phyloP scores from a whole-genome alignment of 2,329 filamentous ascomycete species.

The Xylariaceae sp. region DNA sequence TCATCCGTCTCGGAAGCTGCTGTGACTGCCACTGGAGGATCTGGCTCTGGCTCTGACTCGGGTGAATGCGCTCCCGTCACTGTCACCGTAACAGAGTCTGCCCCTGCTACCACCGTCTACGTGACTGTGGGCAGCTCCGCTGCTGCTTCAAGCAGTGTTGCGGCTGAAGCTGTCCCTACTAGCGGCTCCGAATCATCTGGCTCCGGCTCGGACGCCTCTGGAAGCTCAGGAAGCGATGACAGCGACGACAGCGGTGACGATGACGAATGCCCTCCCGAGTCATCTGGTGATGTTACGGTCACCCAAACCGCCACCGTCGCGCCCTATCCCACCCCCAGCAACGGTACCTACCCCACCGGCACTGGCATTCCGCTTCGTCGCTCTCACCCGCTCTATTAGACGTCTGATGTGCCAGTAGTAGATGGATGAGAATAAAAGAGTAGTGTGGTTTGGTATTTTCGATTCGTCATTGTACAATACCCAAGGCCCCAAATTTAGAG shows the following conservation, averaged over 20 bases:
- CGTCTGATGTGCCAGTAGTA: not conserved
- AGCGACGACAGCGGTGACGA: slow-evolving; percentile 2
- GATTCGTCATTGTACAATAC: slow-evolving; percentile 13
- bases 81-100: slow-evolving; percentile 32
- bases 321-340: slow-evolving; percentile 40
- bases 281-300: slow-evolving; percentile 34
- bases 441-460: not conserved
- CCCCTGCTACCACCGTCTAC: slow-evolving; percentile 31
- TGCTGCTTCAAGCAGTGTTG: slow-evolving; percentile 12
- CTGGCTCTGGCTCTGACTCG: slow-evolving; percentile 14
- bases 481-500: not conserved
- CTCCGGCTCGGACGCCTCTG: slow-evolving; percentile 4
- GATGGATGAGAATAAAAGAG: not conserved
- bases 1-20: slow-evolving; percentile 1
- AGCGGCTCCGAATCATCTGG: slow-evolving; percentile 5
- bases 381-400: slow-evolving; percentile 16
- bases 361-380: slow-evolving; percentile 12
- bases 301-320: slow-evolving; percentile 32
- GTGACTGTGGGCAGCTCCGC: slow-evolving; percentile 22
- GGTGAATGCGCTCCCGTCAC: slow-evolving; percentile 27
- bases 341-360: slow-evolving; percentile 36
- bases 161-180: slow-evolving; percentile 6
- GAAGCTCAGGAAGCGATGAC: slow-evolving; percentile 1
- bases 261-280: slow-evolving; percentile 20
- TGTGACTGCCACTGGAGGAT: slow-evolving; percentile 12